Conservation (phyloP, 2,329 filamentous ascomycete genomes). For the Proliferodiscus dingleyae region DNA sequence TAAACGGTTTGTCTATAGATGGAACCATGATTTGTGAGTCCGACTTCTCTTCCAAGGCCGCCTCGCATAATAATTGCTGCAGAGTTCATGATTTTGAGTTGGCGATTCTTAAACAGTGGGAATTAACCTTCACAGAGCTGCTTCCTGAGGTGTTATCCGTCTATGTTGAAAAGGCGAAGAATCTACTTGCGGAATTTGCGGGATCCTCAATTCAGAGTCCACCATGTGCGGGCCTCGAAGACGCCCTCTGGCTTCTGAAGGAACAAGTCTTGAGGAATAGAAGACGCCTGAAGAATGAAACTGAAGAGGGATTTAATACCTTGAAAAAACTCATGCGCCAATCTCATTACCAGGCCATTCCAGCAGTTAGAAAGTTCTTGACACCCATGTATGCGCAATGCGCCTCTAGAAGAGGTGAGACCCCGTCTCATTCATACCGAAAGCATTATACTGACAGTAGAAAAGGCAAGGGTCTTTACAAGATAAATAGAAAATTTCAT, state of each 20-base stretch:
- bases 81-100: not conserved
- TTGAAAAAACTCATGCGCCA: conserved; percentile 2
- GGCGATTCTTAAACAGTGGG: not conserved
- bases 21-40: not conserved
- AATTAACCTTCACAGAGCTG: conserved; percentile 1
- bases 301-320: not conserved
- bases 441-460: not conserved
- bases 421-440: not conserved
- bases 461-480: conserved; percentile 11
- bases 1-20: not conserved
- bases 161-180: conserved; percentile 1
- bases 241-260: conserved; percentile 5
- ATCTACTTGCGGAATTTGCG: conserved; percentile 7
- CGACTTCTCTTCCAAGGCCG: not conserved
- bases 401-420: conserved; percentile 6
- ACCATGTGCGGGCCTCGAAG: conserved; percentile 1
- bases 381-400: conserved; percentile 14
- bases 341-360: conserved; percentile 6
- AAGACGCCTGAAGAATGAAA: not conserved
- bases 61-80: not conserved
- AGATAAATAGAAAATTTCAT: conserved; percentile 12
- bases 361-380: conserved; percentile 8
- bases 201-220: not conserved
- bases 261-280: conserved; percentile 7
- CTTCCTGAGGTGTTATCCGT: conserved; percentile 2